A percentile compares a stretch with the other conserved stretches of the same genome.
These are phyloP conservation scores for Pseudotulostoma volvatum DNA, from an alignment of 495 filamentous ascomycete genomes.

Conservation along the genomic window DNA sequence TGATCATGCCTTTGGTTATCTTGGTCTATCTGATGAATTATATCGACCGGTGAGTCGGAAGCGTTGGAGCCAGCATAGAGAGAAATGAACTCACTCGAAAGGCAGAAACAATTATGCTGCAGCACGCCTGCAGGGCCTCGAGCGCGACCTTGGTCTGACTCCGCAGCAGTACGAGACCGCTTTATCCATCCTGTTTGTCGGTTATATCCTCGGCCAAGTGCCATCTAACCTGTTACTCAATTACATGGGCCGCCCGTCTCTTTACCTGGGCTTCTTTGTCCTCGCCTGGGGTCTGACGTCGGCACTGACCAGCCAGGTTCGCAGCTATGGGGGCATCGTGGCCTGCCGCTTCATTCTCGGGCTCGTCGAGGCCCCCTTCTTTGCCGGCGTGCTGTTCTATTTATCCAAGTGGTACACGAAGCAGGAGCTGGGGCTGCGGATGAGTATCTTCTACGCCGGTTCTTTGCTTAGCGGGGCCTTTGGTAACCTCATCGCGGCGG, in stretches of 20 bases:
- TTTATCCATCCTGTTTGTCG: constrained; percentile 36
- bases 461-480: constrained; percentile 48
- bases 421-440: constrained; percentile 39
- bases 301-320: constrained; percentile 33
- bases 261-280: constrained; percentile 34
- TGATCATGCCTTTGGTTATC: constrained; percentile 41
- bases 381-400: constrained; percentile 35
- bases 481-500: constrained; percentile 44
- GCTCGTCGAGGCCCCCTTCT: constrained; percentile 37
- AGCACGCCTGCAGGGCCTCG: constrained; percentile 37
- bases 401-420: constrained; percentile 45
- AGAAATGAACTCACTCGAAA: background rate
- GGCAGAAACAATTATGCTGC: constrained; percentile 38
- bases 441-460: constrained; percentile 50
- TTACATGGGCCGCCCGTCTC: constrained; percentile 34
- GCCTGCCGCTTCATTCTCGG: constrained; percentile 38
- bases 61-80: background rate
- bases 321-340: constrained; percentile 35
- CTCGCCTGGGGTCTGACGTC: constrained; percentile 38
- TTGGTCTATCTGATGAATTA: constrained; percentile 42
- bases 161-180: constrained; percentile 30
- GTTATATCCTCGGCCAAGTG: constrained; percentile 37
- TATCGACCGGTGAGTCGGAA: constrained; percentile 28
- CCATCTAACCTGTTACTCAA: constrained; percentile 46
- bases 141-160: constrained; percentile 25